A percentile compares a stretch with the other conserved stretches of the same genome.
Evolutionary conservation across 805 yeast species (phyloP).

Genomic region (Candida sanyiensis): DNA sequence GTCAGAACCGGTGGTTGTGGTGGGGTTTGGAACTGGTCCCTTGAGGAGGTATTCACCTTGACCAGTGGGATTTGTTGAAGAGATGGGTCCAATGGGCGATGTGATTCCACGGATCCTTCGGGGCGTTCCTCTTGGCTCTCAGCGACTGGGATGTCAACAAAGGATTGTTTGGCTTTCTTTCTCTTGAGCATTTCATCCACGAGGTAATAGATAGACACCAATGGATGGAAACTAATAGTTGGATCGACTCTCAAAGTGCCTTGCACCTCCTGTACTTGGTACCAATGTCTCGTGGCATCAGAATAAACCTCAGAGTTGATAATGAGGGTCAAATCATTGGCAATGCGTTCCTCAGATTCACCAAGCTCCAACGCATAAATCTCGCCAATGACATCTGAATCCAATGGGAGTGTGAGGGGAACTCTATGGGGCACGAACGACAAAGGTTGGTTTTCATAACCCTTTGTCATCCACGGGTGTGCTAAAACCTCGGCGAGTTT

Average conservation of each 20-base stretch:
- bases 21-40: conserved; percentile 25
- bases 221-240: conserved; percentile 81
- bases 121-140: conserved; percentile 14
- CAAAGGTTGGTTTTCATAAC: conserved; percentile 68
- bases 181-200: conserved; percentile 80
- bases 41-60: neutral
- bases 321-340: conserved; percentile 49
- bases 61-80: neutral
- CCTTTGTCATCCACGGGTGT: conserved; percentile 95
- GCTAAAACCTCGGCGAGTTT: conserved; percentile 67
- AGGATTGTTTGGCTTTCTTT: conserved; percentile 51
- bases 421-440: conserved; percentile 70
- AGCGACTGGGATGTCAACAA: conserved; percentile 26
- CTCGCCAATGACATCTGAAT: conserved; percentile 59
- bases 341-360: conserved; percentile 47
- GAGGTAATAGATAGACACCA: conserved; percentile 77
- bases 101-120: conserved; percentile 9
- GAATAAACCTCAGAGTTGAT: conserved; percentile 63
- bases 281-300: conserved; percentile 59
- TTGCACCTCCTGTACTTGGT: conserved; percentile 16
- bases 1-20: conserved; percentile 36
- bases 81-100: conserved; percentile 6
- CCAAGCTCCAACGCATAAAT: conserved; percentile 81
- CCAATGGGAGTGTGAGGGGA: conserved; percentile 69
- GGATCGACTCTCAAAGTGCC: conserved; percentile 39